phyloP scores from a whole-genome alignment of 768 basidiomycete species.

The Tylopilus rubrobrunneus region DNA sequence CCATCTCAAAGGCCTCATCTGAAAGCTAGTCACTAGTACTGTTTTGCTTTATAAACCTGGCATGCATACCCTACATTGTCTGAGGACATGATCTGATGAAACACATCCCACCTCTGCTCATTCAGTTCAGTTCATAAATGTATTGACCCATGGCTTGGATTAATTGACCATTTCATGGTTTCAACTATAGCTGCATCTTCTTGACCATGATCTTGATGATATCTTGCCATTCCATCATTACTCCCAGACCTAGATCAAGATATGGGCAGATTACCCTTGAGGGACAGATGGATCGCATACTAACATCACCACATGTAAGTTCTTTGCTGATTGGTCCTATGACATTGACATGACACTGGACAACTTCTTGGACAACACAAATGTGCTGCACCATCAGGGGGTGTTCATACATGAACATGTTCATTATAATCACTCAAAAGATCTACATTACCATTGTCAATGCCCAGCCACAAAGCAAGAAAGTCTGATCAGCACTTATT shows the following conservation, averaged over 20 bases:
- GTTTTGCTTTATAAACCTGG: neutral
- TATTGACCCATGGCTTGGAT: too few species aligned
- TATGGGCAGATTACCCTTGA: neutral
- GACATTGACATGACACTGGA: constrained; percentile 76
- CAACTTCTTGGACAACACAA: constrained; percentile 63
- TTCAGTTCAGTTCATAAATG: too few species aligned
- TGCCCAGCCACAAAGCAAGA: too few species aligned
- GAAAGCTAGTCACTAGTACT: constrained; percentile 8
- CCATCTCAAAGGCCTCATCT: neutral
- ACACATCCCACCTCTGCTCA: neutral
- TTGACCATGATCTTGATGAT: constrained; percentile 73
- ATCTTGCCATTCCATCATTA: constrained; percentile 96
- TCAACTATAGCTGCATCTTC: constrained; percentile 35
- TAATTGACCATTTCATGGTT: constrained; percentile 1
- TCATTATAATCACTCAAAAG: too few species aligned
- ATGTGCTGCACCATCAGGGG: constrained; percentile 87
- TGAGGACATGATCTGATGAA: neutral
- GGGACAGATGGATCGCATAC: constrained; percentile 39
- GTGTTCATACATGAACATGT: constrained; percentile 97
- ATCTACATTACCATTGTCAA: too few species aligned
- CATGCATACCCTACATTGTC: neutral
- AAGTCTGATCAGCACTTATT: too few species aligned
- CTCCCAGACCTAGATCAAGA: constrained; percentile 64
- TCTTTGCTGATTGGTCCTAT: constrained; percentile 86
- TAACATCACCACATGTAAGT: constrained; percentile 89